phyloP scores from a whole-genome alignment of 1,139 yeast species.

The Yamadazyma songkhlaensis region DNA sequence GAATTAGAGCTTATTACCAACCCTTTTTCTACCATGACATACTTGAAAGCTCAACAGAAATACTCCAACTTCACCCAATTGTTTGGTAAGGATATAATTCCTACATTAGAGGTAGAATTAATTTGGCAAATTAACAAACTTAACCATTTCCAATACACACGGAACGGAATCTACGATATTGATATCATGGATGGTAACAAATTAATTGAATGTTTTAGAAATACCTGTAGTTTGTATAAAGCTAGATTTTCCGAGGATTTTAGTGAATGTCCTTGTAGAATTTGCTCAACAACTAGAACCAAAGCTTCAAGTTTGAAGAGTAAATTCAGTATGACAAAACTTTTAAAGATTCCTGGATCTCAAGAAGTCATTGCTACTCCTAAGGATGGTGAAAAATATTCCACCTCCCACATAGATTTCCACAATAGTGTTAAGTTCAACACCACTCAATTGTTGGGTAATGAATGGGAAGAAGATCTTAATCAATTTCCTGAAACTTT shows the following conservation, averaged over 20 bases:
- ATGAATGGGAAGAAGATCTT: neutral
- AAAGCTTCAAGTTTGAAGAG: neutral
- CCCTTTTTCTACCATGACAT: neutral
- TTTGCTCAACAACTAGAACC: conserved; percentile 1
- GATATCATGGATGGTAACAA: no score
- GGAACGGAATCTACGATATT: no score
- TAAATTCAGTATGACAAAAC: conserved; percentile 1
- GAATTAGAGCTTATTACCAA: neutral
- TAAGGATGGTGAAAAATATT: neutral
- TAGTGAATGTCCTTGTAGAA: conserved; percentile 2
- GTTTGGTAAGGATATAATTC: neutral
- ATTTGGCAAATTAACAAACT: no score
- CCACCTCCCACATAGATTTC: conserved; percentile 2
- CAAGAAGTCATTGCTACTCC: neutral
- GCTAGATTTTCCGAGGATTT: neutral
- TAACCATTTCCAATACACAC: no score
- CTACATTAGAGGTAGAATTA: no score
- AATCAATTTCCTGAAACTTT: no score
- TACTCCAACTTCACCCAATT: neutral
- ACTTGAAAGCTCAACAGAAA: neutral
- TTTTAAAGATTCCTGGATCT: neutral
- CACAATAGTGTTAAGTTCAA: neutral
- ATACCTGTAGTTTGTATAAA: neutral
- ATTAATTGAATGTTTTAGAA: neutral
- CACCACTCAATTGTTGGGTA: neutral